Percentiles rank a stretch among this genome's conserved stretches.
Conservation (phyloP, 1,284 basidiomycete genomes). For the Pseudozyma thailandica region DNA sequence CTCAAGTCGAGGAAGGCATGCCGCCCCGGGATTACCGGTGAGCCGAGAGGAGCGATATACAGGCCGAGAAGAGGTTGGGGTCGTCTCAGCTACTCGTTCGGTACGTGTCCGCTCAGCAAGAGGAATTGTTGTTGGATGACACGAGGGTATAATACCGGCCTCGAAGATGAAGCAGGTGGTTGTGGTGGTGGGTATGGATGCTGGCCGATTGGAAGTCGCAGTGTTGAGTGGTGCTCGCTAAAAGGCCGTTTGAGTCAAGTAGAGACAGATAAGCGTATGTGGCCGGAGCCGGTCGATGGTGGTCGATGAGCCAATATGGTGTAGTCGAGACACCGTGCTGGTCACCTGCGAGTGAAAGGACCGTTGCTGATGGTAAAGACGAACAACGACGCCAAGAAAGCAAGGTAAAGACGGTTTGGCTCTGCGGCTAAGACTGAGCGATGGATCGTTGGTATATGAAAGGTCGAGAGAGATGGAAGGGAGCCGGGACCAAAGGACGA, state of each 20-base stretch:
- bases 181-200: background rate
- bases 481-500: background rate
- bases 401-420: slow-evolving; percentile 4
- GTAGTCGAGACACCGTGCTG: slow-evolving; percentile 5
- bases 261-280: background rate
- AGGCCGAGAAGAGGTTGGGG: too few species aligned
- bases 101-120: too few species aligned
- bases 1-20: slow-evolving; percentile 27
- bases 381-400: too few species aligned
- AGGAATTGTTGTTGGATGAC: slow-evolving; percentile 1
- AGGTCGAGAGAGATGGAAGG: background rate
- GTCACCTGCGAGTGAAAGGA: background rate
- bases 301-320: background rate
- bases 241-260: too few species aligned
- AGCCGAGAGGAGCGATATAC: too few species aligned
- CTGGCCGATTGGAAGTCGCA: too few species aligned
- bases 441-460: too few species aligned
- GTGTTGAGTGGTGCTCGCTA: too few species aligned
- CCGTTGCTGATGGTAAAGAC: background rate
- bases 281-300: background rate
- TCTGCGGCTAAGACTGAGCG: too few species aligned
- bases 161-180: background rate
- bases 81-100: too few species aligned
- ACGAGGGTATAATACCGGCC: too few species aligned
- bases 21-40: too few species aligned